These are phyloP conservation scores for Fraxinus nigra DNA, from an alignment of 305 asterid genomes.

Conservation along the genomic window DNA sequence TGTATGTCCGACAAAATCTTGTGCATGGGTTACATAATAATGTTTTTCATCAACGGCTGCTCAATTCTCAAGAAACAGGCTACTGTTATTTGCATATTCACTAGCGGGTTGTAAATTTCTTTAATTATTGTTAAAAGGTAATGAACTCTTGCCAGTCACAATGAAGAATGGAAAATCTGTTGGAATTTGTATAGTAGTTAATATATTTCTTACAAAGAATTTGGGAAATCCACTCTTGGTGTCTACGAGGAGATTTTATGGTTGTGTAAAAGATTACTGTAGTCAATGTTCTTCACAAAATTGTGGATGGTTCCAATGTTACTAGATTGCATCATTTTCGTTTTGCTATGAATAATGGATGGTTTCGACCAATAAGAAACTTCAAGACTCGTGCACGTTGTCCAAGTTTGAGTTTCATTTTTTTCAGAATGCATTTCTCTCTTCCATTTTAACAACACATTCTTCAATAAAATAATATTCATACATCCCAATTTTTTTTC, in stretches of 20 bases:
- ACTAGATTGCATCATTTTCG: neutral
- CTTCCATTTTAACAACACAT: too few relatives aligned
- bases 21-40: neutral
- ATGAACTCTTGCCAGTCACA: conserved; percentile 10
- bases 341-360: neutral
- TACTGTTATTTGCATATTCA: conserved; percentile 28
- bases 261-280: conserved; percentile 11
- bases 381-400: neutral
- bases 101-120: conserved; percentile 36
- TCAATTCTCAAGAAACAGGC: conserved; percentile 28
- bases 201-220: conserved; percentile 22
- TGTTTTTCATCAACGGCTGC: conserved; percentile 9
- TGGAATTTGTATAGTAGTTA: conserved; percentile 15
- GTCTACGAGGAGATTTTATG: conserved; percentile 14
- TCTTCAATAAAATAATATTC: too few relatives aligned
- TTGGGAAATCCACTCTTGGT: conserved; percentile 21
- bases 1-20: conserved; percentile 1
- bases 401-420: neutral
- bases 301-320: neutral
- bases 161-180: conserved; percentile 20
- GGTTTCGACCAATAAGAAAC: neutral
- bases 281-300: neutral
- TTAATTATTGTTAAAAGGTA: conserved; percentile 25
- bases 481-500: too few relatives aligned
- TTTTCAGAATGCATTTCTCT: too few relatives aligned